Base-by-base conservation (phyloP, 441 rosid species). In the Arabidopsis hybrid region DNA sequence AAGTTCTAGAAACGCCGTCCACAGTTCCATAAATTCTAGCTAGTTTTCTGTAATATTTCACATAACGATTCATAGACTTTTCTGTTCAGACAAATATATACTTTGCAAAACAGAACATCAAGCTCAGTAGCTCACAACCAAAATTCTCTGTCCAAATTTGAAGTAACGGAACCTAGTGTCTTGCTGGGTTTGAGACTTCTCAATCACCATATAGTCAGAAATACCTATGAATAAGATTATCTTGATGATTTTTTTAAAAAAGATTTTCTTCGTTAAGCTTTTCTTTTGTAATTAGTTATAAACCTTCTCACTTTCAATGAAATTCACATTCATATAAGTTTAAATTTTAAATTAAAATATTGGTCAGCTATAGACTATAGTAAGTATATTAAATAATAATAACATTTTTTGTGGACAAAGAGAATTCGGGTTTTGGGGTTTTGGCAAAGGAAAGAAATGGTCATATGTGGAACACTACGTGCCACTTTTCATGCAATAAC, bases 401-500 rank as follows among this genome's bases (percentile, higher is more conserved):
- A 69, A 62, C 50, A 32, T 21, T 13, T n/a, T 7, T 34, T 46
- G 75, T 63, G 67, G 71, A 69, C 40, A 63, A 75, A 69, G 53
- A 53, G 39, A 53, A 63, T 29, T 69, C 59, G 26, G 26, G 26
- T 21, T 21, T 21, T 21, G 26, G 56, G 31, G 29, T 53, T 75
- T 61, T 68, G 55, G 32, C 61, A 38, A 73, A 60, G 32, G 58
- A 9, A 53, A 53, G 10, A 34, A 53, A 69, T 69, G 45, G 71
- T 75, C 53, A 3, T 76, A 69, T 76, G 75, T 76, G 75, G 75
- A 76, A 64, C 60, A 49, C 49, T 29, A 77, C 77, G 77, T 77
- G 73, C 80, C 9, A 71, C 73, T 66, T 71, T 71, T 71, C 76
- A 77, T 77, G 80, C 80, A 77, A 59, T 65, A 65, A 59, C 80